Percentiles rank a stretch among this genome's conserved stretches.
These are phyloP conservation scores for Inosperma sp. DNA, from an alignment of 768 basidiomycete genomes.

Conservation along the genomic window DNA sequence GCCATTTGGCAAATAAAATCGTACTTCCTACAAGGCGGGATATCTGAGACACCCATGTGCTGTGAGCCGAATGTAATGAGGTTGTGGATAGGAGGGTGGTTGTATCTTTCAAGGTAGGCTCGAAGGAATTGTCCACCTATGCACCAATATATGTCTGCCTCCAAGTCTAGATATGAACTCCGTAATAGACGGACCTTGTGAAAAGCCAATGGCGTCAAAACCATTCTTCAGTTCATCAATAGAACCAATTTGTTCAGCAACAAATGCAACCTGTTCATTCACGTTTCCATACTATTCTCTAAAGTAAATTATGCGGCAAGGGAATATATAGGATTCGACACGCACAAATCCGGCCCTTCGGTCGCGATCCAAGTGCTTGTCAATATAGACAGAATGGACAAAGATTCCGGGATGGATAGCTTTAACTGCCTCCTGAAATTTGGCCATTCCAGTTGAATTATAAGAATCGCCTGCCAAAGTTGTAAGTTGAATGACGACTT, in stretches of 20 bases:
- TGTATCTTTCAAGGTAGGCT: slow-evolving; percentile 76
- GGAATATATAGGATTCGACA: slow-evolving; percentile 13
- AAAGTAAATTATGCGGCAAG: neutral
- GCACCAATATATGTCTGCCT: neutral
- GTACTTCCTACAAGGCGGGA: slow-evolving; percentile 57
- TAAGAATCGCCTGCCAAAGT: slow-evolving; percentile 62
- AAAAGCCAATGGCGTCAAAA: slow-evolving; percentile 86
- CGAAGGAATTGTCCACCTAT: slow-evolving; percentile 83
- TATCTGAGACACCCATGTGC: slow-evolving; percentile 80
- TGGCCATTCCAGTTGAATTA: slow-evolving; percentile 64
- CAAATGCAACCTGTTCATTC: slow-evolving; percentile 61
- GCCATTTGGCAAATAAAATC: slow-evolving; percentile 71
- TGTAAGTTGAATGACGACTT: neutral
- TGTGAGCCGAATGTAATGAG: slow-evolving; percentile 85
- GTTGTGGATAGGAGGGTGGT: slow-evolving; percentile 69
- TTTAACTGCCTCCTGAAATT: slow-evolving; percentile 56
- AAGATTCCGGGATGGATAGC: slow-evolving; percentile 70
- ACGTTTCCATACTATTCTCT: slow-evolving; percentile 67
- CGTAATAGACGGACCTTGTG: slow-evolving; percentile 52
- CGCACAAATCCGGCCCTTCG: slow-evolving; percentile 68
- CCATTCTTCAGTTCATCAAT: slow-evolving; percentile 63
- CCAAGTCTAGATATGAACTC: neutral
- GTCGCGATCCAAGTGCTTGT: slow-evolving; percentile 58
- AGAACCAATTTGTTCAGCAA: slow-evolving; percentile 56
- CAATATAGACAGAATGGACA: slow-evolving; percentile 68